Evolutionary conservation across 306 rosid genomes (phyloP).

Genomic region (Calophaca sinica): DNA sequence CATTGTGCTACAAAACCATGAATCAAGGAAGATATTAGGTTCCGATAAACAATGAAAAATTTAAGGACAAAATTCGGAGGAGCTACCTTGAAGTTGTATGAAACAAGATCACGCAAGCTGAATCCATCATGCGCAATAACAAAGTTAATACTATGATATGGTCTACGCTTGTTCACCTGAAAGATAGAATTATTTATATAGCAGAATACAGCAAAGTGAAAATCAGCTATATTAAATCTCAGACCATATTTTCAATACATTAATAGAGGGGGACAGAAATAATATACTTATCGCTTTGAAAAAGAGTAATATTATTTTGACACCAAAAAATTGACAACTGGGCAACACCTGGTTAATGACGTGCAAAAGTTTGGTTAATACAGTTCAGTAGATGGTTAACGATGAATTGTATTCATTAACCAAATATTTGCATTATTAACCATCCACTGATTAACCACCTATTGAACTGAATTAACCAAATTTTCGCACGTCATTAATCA

Average conservation of each 20-base stretch:
- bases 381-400: too few species aligned
- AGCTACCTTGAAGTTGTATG: constrained; percentile 90
- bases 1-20: constrained; percentile 82
- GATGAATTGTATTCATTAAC: too few species aligned
- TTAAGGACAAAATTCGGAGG: constrained; percentile 27
- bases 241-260: constrained; percentile 28
- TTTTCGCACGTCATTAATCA: too few species aligned
- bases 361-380: too few species aligned
- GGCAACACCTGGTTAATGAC: too few species aligned
- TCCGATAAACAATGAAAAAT: constrained; percentile 24
- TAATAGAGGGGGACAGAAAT: constrained; percentile 2
- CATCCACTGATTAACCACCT: too few species aligned
- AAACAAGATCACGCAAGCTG: constrained; percentile 84
- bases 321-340: too few species aligned
- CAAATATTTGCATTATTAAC: too few species aligned
- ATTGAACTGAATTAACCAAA: too few species aligned
- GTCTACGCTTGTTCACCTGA: constrained; percentile 91
- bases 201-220: constrained; percentile 19
- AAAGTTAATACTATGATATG: constrained; percentile 85
- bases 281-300: constrained; percentile 11
- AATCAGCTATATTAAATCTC: constrained; percentile 9
- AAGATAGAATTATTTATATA: constrained; percentile 32
- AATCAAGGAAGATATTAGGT: constrained; percentile 43
- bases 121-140: constrained; percentile 93
- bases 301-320: too few species aligned